Conservation (phyloP, 306 rosid genomes). For the Fagus sylvatica region DNA sequence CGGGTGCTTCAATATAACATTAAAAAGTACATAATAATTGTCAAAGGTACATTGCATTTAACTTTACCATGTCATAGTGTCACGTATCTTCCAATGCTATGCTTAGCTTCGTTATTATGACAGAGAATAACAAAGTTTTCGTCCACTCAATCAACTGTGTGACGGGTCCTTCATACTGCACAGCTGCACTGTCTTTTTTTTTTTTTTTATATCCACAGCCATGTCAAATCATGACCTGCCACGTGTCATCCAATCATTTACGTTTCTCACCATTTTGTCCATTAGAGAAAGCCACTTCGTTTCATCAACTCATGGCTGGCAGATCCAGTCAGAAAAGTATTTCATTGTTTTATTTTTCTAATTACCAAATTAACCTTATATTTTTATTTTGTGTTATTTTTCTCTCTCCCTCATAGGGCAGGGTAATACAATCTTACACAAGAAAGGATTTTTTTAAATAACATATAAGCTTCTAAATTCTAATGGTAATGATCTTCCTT, state of each 20-base stretch:
- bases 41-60: background rate
- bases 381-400: background rate
- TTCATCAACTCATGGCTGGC: constrained; percentile 52
- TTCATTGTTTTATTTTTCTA: constrained; percentile 4
- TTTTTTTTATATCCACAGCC: background rate
- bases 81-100: too few relatives aligned
- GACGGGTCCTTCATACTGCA: constrained; percentile 28
- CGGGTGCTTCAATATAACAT: background rate
- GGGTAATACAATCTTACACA: too few relatives aligned
- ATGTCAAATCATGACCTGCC: constrained; percentile 34
- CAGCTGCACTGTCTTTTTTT: constrained; percentile 27
- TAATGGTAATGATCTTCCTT: background rate
- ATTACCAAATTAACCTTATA: constrained; percentile 40
- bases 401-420: too few relatives aligned
- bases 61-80: background rate
- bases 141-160: constrained; percentile 46
- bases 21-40: background rate
- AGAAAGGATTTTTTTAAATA: too few relatives aligned
- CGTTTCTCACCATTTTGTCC: constrained; percentile 36
- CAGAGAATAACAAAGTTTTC: constrained; percentile 27
- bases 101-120: background rate
- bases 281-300: constrained; percentile 34
- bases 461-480: too few relatives aligned
- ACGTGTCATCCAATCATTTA: constrained; percentile 50
- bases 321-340: constrained; percentile 12